Percentiles rank a stretch among this genome's conserved stretches.
These are phyloP conservation scores for Ceratocystis lukuohia DNA, from an alignment of 2,329 filamentous ascomycete genomes.

Conservation along the genomic window DNA sequence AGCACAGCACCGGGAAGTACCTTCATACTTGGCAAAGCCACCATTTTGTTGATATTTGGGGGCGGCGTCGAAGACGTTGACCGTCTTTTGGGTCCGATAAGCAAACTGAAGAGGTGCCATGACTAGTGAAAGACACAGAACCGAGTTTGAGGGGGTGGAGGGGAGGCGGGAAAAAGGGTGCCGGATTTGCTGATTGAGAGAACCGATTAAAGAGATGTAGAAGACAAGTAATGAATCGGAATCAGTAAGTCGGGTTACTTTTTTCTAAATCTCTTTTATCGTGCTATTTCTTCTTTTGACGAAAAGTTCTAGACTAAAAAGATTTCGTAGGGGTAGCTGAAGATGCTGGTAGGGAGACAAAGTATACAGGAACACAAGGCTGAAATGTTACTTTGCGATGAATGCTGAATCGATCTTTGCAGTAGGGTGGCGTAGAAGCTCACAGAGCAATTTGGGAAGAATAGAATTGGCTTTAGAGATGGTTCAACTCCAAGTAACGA, in stretches of 20 bases:
- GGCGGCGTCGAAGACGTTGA: slow-evolving; percentile 83
- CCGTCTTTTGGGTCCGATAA: slow-evolving; percentile 91
- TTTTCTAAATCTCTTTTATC: slow-evolving; percentile 7
- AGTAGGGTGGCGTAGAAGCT: background rate
- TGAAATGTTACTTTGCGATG: too few relatives aligned
- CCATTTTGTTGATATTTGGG: slow-evolving; percentile 75
- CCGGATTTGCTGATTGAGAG: background rate
- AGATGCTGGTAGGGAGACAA: background rate
- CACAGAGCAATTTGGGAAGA: background rate
- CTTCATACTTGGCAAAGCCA: slow-evolving; percentile 77
- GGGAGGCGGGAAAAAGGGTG: background rate
- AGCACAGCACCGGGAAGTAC: slow-evolving; percentile 83
- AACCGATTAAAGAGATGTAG: slow-evolving; percentile 2
- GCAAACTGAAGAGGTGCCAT: slow-evolving; percentile 96
- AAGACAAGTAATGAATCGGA: background rate
- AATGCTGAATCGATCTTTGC: background rate
- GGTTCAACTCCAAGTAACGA: background rate
- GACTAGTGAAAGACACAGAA: slow-evolving; percentile 79
- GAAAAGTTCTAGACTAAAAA: background rate
- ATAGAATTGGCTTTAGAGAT: background rate
- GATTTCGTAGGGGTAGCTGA: background rate
- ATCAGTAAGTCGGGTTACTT: slow-evolving; percentile 2
- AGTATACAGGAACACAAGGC: background rate
- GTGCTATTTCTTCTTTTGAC: background rate
- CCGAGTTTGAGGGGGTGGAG: slow-evolving; percentile 20